Conservation (phyloP, 2,329 filamentous ascomycete species). For the Elsinoe ampelina region DNA sequence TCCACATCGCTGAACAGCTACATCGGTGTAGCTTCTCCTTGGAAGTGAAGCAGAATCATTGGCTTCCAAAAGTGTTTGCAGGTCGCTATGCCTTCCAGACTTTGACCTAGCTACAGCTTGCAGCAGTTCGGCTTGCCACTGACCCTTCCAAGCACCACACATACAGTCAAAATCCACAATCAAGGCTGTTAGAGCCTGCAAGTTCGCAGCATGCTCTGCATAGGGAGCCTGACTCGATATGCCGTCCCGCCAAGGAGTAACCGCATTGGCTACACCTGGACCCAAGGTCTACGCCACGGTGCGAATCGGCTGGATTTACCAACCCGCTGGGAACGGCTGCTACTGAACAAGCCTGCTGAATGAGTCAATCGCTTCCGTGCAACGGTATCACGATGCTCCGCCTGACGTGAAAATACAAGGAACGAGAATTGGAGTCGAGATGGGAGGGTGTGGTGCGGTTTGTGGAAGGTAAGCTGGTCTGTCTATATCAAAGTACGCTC, state of each 20-base stretch:
- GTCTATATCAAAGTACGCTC: background rate
- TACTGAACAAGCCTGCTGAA: background rate
- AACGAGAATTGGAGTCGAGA: background rate
- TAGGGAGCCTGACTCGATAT: background rate
- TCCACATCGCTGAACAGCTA: background rate
- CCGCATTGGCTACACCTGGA: background rate
- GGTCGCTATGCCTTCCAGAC: background rate
- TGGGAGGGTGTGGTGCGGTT: background rate
- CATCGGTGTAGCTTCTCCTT: background rate
- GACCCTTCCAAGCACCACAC: background rate
- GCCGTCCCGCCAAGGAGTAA: background rate
- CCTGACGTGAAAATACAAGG: background rate
- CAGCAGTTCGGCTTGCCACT: constrained; percentile 2
- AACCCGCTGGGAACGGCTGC: background rate
- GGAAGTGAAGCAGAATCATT: background rate
- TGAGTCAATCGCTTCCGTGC: background rate
- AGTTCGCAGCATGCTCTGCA: background rate
- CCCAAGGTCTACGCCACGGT: background rate
- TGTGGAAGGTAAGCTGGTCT: background rate
- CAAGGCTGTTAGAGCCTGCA: background rate
- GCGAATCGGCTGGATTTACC: background rate
- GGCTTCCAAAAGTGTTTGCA: background rate
- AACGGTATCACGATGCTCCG: background rate
- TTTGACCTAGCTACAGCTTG: background rate
- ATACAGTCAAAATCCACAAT: background rate